phyloP scores from a whole-genome alignment of 129 eudicot genomes.

The Rutidosis leptorrhynchoides region DNA sequence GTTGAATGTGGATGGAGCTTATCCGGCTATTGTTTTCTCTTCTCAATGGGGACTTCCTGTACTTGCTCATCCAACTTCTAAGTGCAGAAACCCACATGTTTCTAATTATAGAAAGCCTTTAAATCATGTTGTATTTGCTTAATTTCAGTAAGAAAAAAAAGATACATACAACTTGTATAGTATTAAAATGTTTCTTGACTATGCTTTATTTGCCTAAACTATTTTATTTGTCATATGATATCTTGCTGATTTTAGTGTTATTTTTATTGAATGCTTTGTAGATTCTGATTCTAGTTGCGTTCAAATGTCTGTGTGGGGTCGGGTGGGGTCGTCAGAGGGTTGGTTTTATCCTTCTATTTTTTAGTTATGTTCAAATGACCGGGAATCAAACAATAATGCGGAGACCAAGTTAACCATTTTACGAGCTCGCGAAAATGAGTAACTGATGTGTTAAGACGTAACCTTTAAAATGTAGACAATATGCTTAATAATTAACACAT shows the following conservation, averaged over 20 bases:
- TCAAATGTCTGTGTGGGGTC: too few relatives aligned
- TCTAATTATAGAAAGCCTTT: constrained; percentile 29
- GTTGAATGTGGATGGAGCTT: constrained; percentile 46
- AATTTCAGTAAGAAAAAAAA: background rate
- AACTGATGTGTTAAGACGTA: too few relatives aligned
- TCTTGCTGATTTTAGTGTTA: constrained; percentile 17
- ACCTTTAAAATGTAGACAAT: too few relatives aligned
- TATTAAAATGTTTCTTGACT: constrained; percentile 11
- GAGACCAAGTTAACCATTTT: too few relatives aligned
- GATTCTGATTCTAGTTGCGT: too few relatives aligned
- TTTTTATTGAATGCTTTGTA: background rate
- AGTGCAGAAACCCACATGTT: constrained; percentile 34
- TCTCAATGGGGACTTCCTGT: constrained; percentile 83
- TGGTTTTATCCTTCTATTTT: too few relatives aligned
- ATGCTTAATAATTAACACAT: background rate
- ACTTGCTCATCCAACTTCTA: constrained; percentile 59
- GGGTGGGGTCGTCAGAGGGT: too few relatives aligned
- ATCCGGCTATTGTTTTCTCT: constrained; percentile 50
- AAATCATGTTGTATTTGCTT: constrained; percentile 28
- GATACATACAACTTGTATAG: constrained; percentile 19
- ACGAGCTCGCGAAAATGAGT: too few relatives aligned
- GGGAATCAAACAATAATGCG: too few relatives aligned
- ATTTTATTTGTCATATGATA: background rate
- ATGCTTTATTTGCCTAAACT: background rate
- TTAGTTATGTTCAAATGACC: too few relatives aligned